Evolutionary conservation across 2,329 filamentous ascomycete genomes (phyloP).

Genomic region (Penicillium frequentans): DNA sequence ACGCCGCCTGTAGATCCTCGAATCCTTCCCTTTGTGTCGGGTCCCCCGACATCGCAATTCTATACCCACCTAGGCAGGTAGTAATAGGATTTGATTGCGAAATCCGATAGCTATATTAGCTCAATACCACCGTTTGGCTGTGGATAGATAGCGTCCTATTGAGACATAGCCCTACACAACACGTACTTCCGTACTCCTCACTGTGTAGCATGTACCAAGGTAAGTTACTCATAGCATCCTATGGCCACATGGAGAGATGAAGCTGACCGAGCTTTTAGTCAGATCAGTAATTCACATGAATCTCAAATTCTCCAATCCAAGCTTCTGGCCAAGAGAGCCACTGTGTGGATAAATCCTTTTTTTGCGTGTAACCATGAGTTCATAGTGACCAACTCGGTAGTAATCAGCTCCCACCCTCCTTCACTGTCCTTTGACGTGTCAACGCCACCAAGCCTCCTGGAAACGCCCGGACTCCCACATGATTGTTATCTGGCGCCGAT

Average conservation of each 20-base stretch:
- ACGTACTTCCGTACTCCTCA: too few relatives aligned
- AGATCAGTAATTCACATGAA: background rate
- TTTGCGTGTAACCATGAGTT: constrained; percentile 11
- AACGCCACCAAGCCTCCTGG: constrained; percentile 21
- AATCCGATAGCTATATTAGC: background rate
- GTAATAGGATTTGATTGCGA: background rate
- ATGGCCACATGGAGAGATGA: background rate
- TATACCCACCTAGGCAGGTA: constrained; percentile 16
- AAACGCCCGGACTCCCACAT: constrained; percentile 10
- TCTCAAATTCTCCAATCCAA: background rate
- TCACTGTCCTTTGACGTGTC: constrained; percentile 20
- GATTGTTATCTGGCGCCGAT: constrained; percentile 12
- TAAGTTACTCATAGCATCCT: background rate
- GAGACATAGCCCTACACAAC: background rate
- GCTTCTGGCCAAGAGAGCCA: background rate
- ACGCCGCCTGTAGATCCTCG: constrained; percentile 8
- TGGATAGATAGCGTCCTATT: background rate
- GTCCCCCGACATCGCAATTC: constrained; percentile 3
- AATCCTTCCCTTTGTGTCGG: constrained; percentile 5
- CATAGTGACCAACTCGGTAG: background rate
- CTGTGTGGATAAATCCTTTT: background rate
- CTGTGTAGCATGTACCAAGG: too few relatives aligned
- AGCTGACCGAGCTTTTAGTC: background rate
- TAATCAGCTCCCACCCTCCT: background rate
- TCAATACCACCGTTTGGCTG: background rate